Conservation (phyloP, 176 grass and related monocot genomes). For the Triticum urartu region DNA sequence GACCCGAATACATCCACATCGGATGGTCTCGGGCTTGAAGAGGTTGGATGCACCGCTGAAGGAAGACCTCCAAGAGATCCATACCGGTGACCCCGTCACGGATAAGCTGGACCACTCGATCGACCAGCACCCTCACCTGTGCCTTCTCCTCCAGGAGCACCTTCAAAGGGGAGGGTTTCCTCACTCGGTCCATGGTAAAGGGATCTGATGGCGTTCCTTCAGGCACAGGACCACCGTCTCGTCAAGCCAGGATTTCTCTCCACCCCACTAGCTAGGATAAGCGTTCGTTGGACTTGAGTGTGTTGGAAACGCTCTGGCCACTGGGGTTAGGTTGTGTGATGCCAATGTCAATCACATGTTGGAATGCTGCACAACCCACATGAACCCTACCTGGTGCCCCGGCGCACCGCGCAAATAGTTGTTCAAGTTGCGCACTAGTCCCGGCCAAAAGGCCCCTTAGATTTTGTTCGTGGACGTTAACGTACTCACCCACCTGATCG, state of each 20-base stretch:
- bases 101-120: no score
- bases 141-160: no score
- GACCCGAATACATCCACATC: no score
- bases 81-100: no score
- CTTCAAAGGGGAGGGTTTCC: no score
- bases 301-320: neutral
- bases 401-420: neutral
- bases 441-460: neutral
- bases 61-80: no score
- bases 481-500: neutral
- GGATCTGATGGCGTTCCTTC: constrained; percentile 28
- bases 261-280: neutral
- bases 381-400: neutral
- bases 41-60: no score
- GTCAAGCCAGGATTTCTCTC: constrained; percentile 1
- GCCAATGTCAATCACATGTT: no score
- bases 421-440: neutral
- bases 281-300: neutral
- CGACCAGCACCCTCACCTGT: no score
- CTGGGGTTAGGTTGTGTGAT: neutral
- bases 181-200: no score
- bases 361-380: neutral
- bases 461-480: neutral
- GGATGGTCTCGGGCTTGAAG: no score
- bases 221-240: neutral